Evolutionary conservation across 805 yeast species (phyloP).

Genomic region (Pichia cabralensis): DNA sequence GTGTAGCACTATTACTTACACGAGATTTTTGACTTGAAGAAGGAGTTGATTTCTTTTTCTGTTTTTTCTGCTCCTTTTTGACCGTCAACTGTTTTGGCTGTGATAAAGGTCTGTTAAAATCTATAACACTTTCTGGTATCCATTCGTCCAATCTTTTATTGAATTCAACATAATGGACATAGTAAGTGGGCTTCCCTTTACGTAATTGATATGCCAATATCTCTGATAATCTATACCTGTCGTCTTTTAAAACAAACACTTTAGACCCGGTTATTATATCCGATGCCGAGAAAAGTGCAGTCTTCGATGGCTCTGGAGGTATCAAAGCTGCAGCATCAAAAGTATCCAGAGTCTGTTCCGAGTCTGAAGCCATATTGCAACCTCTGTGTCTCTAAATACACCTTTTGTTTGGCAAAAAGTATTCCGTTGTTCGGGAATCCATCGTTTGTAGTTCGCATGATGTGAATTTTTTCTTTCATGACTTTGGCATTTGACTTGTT

Average conservation of each 20-base stretch:
- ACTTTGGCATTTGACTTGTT: not conserved
- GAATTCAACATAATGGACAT: slow-evolving; percentile 90
- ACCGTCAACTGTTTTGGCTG: slow-evolving; percentile 53
- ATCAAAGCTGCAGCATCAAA: slow-evolving; percentile 20
- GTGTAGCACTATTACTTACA: no score
- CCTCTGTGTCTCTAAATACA: no score
- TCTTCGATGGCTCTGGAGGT: slow-evolving; percentile 23
- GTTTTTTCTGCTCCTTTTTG: slow-evolving; percentile 32
- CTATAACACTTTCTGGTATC: slow-evolving; percentile 66
- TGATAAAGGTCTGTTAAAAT: slow-evolving; percentile 57
- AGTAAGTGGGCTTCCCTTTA: slow-evolving; percentile 70
- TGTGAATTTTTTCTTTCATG: no score
- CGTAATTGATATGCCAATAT: slow-evolving; percentile 65
- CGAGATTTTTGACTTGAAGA: no score
- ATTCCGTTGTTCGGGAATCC: no score
- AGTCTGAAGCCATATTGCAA: slow-evolving; percentile 20
- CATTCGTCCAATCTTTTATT: slow-evolving; percentile 97
- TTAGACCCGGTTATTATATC: slow-evolving; percentile 71
- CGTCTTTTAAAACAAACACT: slow-evolving; percentile 73
- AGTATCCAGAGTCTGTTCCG: slow-evolving; percentile 22
- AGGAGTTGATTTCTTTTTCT: slow-evolving; percentile 27
- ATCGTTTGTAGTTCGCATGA: no score
- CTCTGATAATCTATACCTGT: slow-evolving; percentile 73
- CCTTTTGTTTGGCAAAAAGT: no score
- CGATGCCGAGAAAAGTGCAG: slow-evolving; percentile 26